Evolutionary conservation across 1,139 yeast genomes (phyloP).

Genomic region (Yamadazyma sp.): DNA sequence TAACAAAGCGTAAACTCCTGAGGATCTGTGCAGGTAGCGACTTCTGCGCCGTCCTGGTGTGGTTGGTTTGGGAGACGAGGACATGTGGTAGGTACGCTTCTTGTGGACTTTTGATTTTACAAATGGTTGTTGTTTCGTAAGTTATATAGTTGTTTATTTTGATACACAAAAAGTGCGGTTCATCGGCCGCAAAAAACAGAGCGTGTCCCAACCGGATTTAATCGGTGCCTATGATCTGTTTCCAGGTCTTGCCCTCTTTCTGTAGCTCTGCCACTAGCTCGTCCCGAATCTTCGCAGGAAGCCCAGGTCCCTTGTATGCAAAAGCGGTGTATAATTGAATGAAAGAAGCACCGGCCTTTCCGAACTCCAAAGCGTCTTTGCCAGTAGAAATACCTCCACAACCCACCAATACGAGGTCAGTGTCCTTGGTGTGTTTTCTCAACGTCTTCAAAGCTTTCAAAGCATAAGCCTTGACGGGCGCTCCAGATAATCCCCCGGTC

Average conservation of each 20-base stretch:
- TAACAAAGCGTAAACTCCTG: conserved; percentile 38
- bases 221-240: conserved; percentile 57
- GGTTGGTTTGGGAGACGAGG: conserved; percentile 5
- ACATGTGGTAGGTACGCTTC: too few species aligned
- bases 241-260: conserved; percentile 82
- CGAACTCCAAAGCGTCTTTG: conserved; percentile 86
- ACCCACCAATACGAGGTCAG: conserved; percentile 74
- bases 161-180: neutral
- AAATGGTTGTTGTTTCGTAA: too few species aligned
- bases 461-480: conserved; percentile 82
- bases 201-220: conserved; percentile 1
- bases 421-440: conserved; percentile 73
- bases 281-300: conserved; percentile 73
- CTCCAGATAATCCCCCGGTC: conserved; percentile 89
- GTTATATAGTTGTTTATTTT: neutral
- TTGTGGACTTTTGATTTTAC: too few species aligned
- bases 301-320: conserved; percentile 92
- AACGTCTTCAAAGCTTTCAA: conserved; percentile 68
- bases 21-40: conserved; percentile 28
- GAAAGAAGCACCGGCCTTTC: conserved; percentile 89
- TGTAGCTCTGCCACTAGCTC: conserved; percentile 67
- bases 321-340: conserved; percentile 86
- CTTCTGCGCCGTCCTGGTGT: conserved; percentile 6
- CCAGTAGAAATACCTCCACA: conserved; percentile 93
- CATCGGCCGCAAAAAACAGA: conserved; percentile 2